Evolutionary conservation across 306 rosid species (phyloP).

Genomic region (Cicer cuneatum): DNA sequence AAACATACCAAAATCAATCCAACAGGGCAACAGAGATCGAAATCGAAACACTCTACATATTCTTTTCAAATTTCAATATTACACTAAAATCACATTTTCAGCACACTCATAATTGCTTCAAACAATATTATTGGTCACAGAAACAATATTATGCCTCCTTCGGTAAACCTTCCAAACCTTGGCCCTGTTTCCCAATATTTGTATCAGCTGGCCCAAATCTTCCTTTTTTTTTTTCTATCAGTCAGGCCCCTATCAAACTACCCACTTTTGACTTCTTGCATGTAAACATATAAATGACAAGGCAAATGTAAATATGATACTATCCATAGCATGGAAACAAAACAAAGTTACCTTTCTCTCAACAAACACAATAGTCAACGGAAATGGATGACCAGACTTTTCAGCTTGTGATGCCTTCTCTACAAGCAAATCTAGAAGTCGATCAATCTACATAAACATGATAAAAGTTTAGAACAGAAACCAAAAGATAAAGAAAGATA

Average conservation of each 20-base stretch:
- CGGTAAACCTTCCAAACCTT: not conserved
- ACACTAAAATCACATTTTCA: too few species aligned
- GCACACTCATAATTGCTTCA: too few species aligned
- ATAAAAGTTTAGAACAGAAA: slow-evolving; percentile 38
- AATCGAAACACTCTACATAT: too few species aligned
- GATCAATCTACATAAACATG: slow-evolving; percentile 69
- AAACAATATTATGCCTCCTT: not conserved
- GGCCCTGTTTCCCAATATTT: not conserved
- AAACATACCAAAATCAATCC: too few species aligned
- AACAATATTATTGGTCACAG: too few species aligned
- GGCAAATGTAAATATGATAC: slow-evolving; percentile 23
- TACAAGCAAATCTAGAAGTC: slow-evolving; percentile 77
- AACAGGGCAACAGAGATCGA: too few species aligned
- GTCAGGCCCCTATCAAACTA: slow-evolving; percentile 13
- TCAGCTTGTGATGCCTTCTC: slow-evolving; percentile 80
- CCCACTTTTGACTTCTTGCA: slow-evolving; percentile 23
- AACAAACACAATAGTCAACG: slow-evolving; percentile 82
- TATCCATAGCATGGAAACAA: slow-evolving; percentile 15
- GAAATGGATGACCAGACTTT: slow-evolving; percentile 71
- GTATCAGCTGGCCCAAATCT: not conserved
- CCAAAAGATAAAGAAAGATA: slow-evolving; percentile 18
- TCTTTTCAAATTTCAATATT: too few species aligned
- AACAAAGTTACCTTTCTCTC: slow-evolving; percentile 74
- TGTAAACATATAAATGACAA: slow-evolving; percentile 20
- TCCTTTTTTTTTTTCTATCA: not conserved